Base-by-base conservation (phyloP, 148 eudicot species). In the Beta vulgaris region DNA sequence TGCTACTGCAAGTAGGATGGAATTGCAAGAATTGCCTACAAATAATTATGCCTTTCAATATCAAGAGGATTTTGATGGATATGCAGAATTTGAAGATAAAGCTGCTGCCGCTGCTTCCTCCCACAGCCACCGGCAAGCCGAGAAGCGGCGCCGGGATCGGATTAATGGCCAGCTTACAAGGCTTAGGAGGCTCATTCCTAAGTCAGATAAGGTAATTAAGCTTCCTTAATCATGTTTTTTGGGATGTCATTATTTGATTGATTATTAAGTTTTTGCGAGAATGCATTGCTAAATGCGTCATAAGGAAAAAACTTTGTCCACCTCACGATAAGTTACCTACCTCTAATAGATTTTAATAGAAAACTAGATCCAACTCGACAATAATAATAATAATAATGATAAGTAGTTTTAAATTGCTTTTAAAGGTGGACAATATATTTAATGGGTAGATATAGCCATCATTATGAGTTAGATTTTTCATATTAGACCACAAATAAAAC, bases 101-200 rank as follows among this genome's bases (percentile, higher is more conserved):
- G 46, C 42, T 26, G 74, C 77, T 48, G 78, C 78, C 25, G 69
- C 80, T 18, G 51, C 65, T 53, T 82, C 86, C 55, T 84, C 91
- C 36, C 83, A 87, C 68, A 95, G 90, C 86, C 99, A 95, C 81
- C 83, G 97, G 69, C 91, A 89, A 73, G 99, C 99, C 1, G 99
- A 95, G 87, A 95, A 95, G 81, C 81, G 97, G 7, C 93, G 99
- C 23, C 80, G 99, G 54, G 97, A 90, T 65, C 80, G 99, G 76
- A 95, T 95, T 34, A 95, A 92, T 80, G 84, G 87, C 3, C 99
- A 92, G 82, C 99, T 95, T 78, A 71, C 94, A 1, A 87, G 85
- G 78, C 92, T 95, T 49, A 83, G 96, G 83, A 90, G 89, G 73
- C 87, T 90, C 2, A 80, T 95, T 77, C 96, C 99, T 25, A 83